Evolutionary conservation across 352 stramenopile species (phyloP).

Genomic region (Globisporangium apiculatum): DNA sequence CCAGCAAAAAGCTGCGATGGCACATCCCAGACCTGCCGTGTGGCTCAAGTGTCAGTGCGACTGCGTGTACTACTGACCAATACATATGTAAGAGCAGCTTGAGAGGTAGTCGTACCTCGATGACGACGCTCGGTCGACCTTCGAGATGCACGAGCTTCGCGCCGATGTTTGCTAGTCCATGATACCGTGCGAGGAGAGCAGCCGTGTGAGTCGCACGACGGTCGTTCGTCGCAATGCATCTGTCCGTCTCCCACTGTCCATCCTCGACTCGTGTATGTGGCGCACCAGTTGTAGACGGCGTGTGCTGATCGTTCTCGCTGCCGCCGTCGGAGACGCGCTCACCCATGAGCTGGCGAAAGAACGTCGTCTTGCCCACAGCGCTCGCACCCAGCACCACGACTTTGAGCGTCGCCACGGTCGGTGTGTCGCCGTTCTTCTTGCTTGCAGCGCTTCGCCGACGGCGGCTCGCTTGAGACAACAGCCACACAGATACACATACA

Average conservation of each 20-base stretch:
- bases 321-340: conserved; percentile 1
- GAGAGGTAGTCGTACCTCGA: conserved; percentile 26
- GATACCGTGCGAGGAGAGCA: not conserved
- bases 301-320: conserved; percentile 11
- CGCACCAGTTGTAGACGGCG: conserved; percentile 32
- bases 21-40: conserved; percentile 49
- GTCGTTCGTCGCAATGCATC: not conserved
- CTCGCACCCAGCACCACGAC: conserved; percentile 35
- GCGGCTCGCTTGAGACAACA: not conserved
- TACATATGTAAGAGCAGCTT: not conserved
- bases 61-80: not conserved
- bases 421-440: not conserved
- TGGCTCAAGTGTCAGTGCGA: not conserved
- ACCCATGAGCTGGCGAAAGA: conserved; percentile 46
- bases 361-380: conserved; percentile 40
- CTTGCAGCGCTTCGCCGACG: conserved; percentile 10
- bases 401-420: conserved; percentile 30
- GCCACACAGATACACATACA: not conserved
- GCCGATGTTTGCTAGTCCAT: conserved; percentile 30
- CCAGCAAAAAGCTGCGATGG: conserved; percentile 42
- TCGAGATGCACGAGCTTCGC: conserved; percentile 50
- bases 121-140: conserved; percentile 19
- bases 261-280: not conserved
- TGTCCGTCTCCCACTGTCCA: too few relatives aligned
- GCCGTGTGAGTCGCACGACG: not conserved